Percentiles rank a stretch among this genome's conserved stretches.
These are phyloP conservation scores for Coemansia sp. DNA, from an alignment of 371 early-diverging fungal species.

Conservation along the genomic window DNA sequence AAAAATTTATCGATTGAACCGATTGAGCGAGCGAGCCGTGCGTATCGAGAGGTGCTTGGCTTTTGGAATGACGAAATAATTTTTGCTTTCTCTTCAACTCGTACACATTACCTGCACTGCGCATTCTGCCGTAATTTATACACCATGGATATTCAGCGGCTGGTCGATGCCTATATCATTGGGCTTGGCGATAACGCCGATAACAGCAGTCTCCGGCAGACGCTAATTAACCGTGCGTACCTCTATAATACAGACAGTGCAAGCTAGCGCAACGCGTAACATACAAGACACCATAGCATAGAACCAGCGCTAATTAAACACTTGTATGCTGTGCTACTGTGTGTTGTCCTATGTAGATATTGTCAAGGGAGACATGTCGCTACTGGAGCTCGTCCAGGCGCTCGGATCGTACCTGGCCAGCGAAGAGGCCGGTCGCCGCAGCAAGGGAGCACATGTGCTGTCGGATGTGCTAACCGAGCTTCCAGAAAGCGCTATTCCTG, in stretches of 20 bases:
- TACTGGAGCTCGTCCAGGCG: conserved; percentile 71
- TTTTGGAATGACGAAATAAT: neutral
- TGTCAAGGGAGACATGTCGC: conserved; percentile 37
- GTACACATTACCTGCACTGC: no score
- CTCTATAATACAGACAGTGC: neutral
- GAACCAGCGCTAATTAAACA: neutral
- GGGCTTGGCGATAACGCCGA: conserved; percentile 41
- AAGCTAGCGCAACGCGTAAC: neutral
- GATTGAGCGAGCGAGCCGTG: neutral
- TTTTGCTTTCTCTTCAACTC: conserved; percentile 1
- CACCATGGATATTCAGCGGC: conserved; percentile 40
- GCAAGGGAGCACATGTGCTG: conserved; percentile 72
- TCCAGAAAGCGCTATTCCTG: conserved; percentile 27
- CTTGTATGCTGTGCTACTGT: neutral
- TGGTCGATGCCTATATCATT: conserved; percentile 48
- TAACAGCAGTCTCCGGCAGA: conserved; percentile 30
- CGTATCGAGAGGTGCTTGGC: neutral
- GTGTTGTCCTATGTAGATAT: conserved; percentile 28
- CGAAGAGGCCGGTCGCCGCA: conserved; percentile 78
- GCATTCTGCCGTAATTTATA: neutral
- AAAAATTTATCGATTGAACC: neutral
- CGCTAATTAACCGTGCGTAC: conserved; percentile 25
- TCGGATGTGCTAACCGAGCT: conserved; percentile 55
- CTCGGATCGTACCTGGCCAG: conserved; percentile 78
- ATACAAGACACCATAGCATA: neutral